Evolutionary conservation across 192 early-diverging fungal species (phyloP), one percentile per base, ranked within the genome.

Genomic region (Linnemannia exigua): DNA sequence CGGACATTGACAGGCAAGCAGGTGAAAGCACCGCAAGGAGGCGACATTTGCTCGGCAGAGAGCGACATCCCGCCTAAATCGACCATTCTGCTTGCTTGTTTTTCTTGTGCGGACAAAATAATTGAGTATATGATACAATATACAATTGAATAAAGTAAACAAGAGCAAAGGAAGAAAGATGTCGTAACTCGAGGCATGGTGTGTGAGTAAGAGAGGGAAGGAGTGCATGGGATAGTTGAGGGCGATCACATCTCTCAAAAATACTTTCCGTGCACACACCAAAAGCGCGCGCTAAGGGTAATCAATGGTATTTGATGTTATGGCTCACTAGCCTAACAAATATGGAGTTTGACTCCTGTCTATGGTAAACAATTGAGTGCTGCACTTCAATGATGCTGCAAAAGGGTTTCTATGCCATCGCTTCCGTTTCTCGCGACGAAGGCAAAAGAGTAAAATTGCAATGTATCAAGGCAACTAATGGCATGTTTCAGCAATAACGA

Each of bases 211-310:
- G 58, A 44, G 58, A 28, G 58, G 25, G 58, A 28, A 22, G 22
- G 20, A n/a, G 58, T 63, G 58, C 58, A 63, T 63, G 14, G 28
- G 58, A 63, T 63, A 63, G 58, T 63, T 63, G 58, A n/a, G 58
- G 28, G 58, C 58, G 58, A 63, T 63, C 58, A 22, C 58, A 63
- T 63, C 58, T 63, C 9, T 31, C 58, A 63, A 63, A 54, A 54
- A n/a, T n/a, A n/a, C 51, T 54, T 61, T 25, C 58, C 9, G 41
- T 44, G 58, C 28, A 63, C 28, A 15, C 58, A 63, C 22, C 58
- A 63, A 44, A 31, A 63, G 58, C n/a, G 58, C n/a, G 31, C 58
- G 58, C 17, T 1, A 17, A 50, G 48, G 14, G 22, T 14, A 25
- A n/a, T 3, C 25, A n/a, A 25, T 7, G 12, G 25, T 8, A 63